Evolutionary conservation across 2,329 filamentous ascomycete genomes (phyloP), one percentile per base, ranked within the genome.

Genomic region (Balansia obtecta): DNA sequence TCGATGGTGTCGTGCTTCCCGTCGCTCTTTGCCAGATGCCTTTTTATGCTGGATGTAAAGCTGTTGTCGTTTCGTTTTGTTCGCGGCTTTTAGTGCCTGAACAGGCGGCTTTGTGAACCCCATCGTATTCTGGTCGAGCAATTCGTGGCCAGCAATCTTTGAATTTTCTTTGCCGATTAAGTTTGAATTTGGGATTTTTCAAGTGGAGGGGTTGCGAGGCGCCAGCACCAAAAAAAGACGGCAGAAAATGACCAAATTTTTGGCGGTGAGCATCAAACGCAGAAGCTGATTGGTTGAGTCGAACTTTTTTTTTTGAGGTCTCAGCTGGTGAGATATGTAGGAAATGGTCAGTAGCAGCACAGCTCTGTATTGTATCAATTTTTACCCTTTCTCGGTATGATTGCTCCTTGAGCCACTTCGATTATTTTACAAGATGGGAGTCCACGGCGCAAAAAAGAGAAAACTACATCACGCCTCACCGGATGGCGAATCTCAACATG

Each of bases 1-100:
- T 53, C 88, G 77, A 46, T 79, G 79, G 64, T 89, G 85, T 55
- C 90, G 82, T 60, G 83, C 77, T 60, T 89, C 86, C 60, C 87
- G 82, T 60, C 85, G 86, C 45, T 82, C 72, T 62, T 82, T 83
- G 63, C 88, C 86, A 56, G 80, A 80, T 43, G 77, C 73, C 63
- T 85, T 85, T 70, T 96, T 97, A 62, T 85, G 78, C 58, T 86
- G 82, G 53, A 95, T 74, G 62, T 89, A 85, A 53, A 91, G 77
- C 58, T 84, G 75, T 64, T 93, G 79, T 54, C 93, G 79, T 63
- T 83, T 83, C 20, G 87, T 69, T 67, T 95, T 96, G 70, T 95
- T 95, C 53, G 74, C 76, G 1, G 82, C 67, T 59, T 71, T 75
- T 42, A 73, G 64, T 49, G 71, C 65, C 59, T 62, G 57, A 8